A percentile compares a stretch with the other conserved stretches of the same genome.
These are phyloP conservation scores for Tricholomella constricta DNA, from an alignment of 768 basidiomycete genomes.

Conservation along the genomic window DNA sequence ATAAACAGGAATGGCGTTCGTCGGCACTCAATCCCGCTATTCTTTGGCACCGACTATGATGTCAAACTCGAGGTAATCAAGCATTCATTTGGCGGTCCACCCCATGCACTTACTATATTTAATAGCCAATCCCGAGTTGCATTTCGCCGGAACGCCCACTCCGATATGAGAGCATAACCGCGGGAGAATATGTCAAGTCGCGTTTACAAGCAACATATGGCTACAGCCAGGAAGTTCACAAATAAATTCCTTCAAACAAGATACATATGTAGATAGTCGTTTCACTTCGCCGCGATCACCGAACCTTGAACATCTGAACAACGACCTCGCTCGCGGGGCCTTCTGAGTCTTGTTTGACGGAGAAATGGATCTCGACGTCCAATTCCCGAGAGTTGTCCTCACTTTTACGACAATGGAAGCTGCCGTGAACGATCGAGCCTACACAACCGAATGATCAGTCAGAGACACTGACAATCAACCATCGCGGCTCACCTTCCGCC, in stretches of 20 bases:
- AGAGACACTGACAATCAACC: neutral
- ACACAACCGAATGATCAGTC: conserved; percentile 3
- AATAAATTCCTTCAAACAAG: neutral
- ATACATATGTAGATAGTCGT: neutral
- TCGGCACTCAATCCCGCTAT: conserved; percentile 86
- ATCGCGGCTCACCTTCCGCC: conserved; percentile 60
- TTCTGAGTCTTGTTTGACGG: conserved; percentile 44
- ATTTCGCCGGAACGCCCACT: conserved; percentile 42
- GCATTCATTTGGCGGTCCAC: neutral
- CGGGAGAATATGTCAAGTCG: conserved; percentile 82
- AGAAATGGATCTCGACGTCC: conserved; percentile 89
- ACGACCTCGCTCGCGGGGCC: conserved; percentile 41
- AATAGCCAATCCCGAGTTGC: conserved; percentile 55
- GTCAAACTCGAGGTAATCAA: conserved; percentile 69
- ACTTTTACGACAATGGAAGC: conserved; percentile 85
- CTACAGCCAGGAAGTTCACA: conserved; percentile 1
- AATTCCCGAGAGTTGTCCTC: conserved; percentile 81
- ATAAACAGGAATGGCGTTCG: conserved; percentile 70
- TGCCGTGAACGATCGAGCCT: conserved; percentile 78
- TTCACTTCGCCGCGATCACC: conserved; percentile 37
- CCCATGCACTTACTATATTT: neutral
- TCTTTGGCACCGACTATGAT: conserved; percentile 90
- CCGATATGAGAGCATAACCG: conserved; percentile 71
- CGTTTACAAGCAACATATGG: conserved; percentile 68
- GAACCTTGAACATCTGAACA: conserved; percentile 80